Conservation (phyloP, 495 filamentous ascomycete species). For the Diplogelasinospora grovesii region DNA sequence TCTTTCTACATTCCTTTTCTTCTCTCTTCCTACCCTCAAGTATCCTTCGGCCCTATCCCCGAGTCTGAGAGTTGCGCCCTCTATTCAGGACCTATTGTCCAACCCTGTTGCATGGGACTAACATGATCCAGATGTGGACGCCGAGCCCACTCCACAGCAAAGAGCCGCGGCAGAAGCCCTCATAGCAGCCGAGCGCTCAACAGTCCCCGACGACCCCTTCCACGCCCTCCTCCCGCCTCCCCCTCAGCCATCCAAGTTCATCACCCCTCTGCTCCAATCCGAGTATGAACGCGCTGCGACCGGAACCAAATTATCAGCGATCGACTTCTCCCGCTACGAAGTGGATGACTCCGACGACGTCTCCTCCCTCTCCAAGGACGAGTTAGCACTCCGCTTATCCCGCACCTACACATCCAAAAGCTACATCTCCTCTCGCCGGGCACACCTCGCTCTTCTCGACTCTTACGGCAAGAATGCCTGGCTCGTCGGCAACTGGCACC, state of each 20-base stretch:
- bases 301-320: constrained; percentile 47
- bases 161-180: constrained; percentile 54
- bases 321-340: constrained; percentile 82
- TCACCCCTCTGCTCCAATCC: constrained; percentile 54
- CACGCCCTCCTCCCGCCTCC: constrained; percentile 36
- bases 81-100: no score
- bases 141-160: constrained; percentile 52
- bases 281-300: constrained; percentile 45
- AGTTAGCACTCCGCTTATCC: constrained; percentile 19
- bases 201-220: constrained; percentile 31
- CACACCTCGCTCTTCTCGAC: constrained; percentile 70
- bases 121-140: constrained; percentile 59
- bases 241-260: constrained; percentile 23
- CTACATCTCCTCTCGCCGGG: constrained; percentile 58
- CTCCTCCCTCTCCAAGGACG: constrained; percentile 16
- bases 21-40: constrained; percentile 1
- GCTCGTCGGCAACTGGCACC: constrained; percentile 73
- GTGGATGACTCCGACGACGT: constrained; percentile 43
- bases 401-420: constrained; percentile 57
- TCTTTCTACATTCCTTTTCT: background rate
- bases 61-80: no score
- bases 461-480: constrained; percentile 82
- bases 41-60: no score
- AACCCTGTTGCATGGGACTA: no score
- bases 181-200: constrained; percentile 57